Base-by-base conservation (phyloP, 2,329 filamentous ascomycete genomes). In the Cyanodermella asteris region DNA sequence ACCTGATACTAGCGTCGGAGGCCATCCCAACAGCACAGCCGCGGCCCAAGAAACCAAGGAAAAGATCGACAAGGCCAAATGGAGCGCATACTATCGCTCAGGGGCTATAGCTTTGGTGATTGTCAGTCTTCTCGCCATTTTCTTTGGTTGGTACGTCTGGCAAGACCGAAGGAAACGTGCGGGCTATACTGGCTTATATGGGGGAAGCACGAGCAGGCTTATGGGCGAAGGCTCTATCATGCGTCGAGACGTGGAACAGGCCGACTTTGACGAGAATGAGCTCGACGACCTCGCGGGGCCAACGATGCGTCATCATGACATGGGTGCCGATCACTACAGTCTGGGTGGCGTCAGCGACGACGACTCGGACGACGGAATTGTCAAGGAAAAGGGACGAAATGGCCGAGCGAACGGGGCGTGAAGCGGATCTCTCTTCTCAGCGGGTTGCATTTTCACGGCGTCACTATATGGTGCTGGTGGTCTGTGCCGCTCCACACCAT, bases 1-100 rank as follows among this genome's bases (percentile, higher is more conserved):
- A 2, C 69, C 68, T 5, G 63, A 77, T 36, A 81, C 75, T 1
- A 74, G 72, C 11, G 76, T 87, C 3, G 76, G 76, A 24, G 71
- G 65, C 16, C 70, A 74, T 23, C 63, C 68, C 4, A 75, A 75
- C 43, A 69, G 63, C 33, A 80, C 65, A 14, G 56, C 56, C 9
- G 65, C 61, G n/a, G 64, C 68, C 37, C 59, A 75, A 39, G 64
- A 64, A 16, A 67, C 76, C 40, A 63, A 69, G 34, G 60, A 76
- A 41, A 69, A 74, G 41, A 50, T 91, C n/a, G 67, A 82, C 37
- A 66, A 78, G 15, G 80, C 81, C 11, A 76, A 82, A 39, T 90
- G 81, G 76, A 65, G 72, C 25, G 82, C 82, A 1, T 93, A 93
- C 48, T 74, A 73, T 43, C 72, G 76, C 38, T 87, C 77, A 3